Evolutionary conservation across 2,329 filamentous ascomycete genomes (phyloP), one percentile per base, ranked within the genome.

Genomic region (Epicoccum sorghinum): DNA sequence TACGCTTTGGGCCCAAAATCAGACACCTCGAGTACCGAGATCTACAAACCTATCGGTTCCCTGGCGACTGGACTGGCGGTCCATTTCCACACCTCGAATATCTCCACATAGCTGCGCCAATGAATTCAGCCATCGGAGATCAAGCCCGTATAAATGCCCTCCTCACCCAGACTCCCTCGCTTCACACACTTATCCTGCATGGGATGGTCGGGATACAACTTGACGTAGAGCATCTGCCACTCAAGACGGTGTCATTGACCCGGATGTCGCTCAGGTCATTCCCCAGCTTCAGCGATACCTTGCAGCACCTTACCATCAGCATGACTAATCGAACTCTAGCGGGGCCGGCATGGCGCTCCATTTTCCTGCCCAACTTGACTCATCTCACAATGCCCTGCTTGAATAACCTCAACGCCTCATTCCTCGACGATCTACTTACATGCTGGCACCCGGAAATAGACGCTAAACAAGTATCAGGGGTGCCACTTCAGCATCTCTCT

Each of bases 61-160:
- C 45, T 29, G 45, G 40, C 12, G 46, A 59, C 6, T 74, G 69
- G 70, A 56, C 64, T 12, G 60, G 18, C 18, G 18, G 60, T 7
- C 59, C 68, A 4, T 62, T 69, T 24, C 61, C 63, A 1, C 55
- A 62, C 29, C 62, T 76, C 4, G 55, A 64, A 18, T 62, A 57
- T 4, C 50, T 74, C 4, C 55, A 43, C 23, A 14, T 47, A 7
- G 37, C 25, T 3, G 22, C 46, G 7, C 45, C 52, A 6, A 48
- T 48, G 35, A 45, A 3, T 5, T 1, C 5, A 18, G 18, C 18
- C 18, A 18, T 18, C 18, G 18, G 18, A 18, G 18, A 6, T 30
- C 6, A 10, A 7, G 4, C 52, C 48, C 24, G 29, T 49, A 13
- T 39, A 33, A 4, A 18, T 18, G 18, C 18, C 18, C 53, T 56